Evolutionary conservation across 2,329 filamentous ascomycete species (phyloP).

Genomic region (Trichophyton mentagrophytes): DNA sequence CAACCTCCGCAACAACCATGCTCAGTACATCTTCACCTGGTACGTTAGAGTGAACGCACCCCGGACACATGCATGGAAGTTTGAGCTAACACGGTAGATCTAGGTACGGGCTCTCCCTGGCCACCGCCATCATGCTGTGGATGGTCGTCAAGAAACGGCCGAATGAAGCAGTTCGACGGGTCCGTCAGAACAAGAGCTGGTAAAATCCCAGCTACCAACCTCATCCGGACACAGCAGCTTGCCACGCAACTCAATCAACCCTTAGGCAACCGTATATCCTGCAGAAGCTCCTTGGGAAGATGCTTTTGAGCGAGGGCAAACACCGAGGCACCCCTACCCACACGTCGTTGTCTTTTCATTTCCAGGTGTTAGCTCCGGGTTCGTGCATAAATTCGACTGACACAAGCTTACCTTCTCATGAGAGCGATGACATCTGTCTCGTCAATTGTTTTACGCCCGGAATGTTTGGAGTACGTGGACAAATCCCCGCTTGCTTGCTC

Average conservation of each 20-base stretch:
- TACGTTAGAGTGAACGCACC: slow-evolving; percentile 36
- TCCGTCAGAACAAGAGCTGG: slow-evolving; percentile 66
- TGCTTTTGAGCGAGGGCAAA: slow-evolving; percentile 78
- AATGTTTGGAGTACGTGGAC: slow-evolving; percentile 66
- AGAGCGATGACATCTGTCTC: slow-evolving; percentile 70
- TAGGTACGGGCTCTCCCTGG: slow-evolving; percentile 74
- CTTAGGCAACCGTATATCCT: slow-evolving; percentile 48
- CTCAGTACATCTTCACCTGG: slow-evolving; percentile 99
- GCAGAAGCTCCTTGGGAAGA: slow-evolving; percentile 68
- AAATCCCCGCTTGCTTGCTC: slow-evolving; percentile 75
- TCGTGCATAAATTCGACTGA: neutral
- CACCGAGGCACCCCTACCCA: slow-evolving; percentile 56
- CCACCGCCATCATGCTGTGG: slow-evolving; percentile 90
- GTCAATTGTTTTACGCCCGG: slow-evolving; percentile 71
- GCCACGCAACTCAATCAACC: slow-evolving; percentile 7
- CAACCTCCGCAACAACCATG: slow-evolving; percentile 88
- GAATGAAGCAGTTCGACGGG: slow-evolving; percentile 56
- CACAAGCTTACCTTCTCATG: slow-evolving; percentile 59
- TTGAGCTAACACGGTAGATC: slow-evolving; percentile 1
- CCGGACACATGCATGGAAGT: neutral
- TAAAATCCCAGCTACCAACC: slow-evolving; percentile 30
- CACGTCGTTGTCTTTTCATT: slow-evolving; percentile 57
- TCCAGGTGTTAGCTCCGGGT: slow-evolving; percentile 4
- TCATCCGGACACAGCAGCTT: neutral
- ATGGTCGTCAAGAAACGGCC: slow-evolving; percentile 85